These are phyloP conservation scores for Lactarius indigo DNA, from an alignment of 768 basidiomycete genomes.

Conservation along the genomic window DNA sequence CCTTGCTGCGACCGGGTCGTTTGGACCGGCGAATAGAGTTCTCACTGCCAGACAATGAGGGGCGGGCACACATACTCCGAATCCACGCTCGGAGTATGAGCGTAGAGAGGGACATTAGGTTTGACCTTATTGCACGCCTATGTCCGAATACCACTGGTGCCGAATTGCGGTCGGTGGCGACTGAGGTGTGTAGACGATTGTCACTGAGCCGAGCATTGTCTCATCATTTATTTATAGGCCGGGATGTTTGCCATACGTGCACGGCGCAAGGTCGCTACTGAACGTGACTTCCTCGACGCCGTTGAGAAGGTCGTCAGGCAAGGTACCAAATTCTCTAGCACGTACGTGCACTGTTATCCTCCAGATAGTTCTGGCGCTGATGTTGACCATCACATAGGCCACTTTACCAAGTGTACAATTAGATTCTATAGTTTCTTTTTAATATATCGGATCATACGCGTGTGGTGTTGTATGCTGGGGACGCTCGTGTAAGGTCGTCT, in stretches of 20 bases:
- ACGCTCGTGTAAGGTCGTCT: not conserved
- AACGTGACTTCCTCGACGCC: slow-evolving; percentile 95
- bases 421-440: slow-evolving; percentile 33
- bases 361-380: slow-evolving; percentile 13
- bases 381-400: slow-evolving; percentile 46
- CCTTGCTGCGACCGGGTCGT: slow-evolving; percentile 91
- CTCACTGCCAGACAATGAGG: slow-evolving; percentile 90
- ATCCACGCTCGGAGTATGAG: slow-evolving; percentile 99
- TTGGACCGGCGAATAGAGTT: slow-evolving; percentile 98
- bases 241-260: slow-evolving; percentile 99
- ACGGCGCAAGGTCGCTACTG: slow-evolving; percentile 92
- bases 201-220: not conserved
- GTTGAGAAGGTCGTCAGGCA: slow-evolving; percentile 99
- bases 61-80: slow-evolving; percentile 92
- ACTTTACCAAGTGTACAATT: slow-evolving; percentile 92
- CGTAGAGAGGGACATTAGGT: slow-evolving; percentile 94
- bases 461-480: not conserved
- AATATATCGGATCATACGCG: slow-evolving; percentile 10
- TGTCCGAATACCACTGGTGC: slow-evolving; percentile 99
- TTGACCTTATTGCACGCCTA: slow-evolving; percentile 92
- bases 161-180: slow-evolving; percentile 95
- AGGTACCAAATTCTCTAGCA: slow-evolving; percentile 97
- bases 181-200: slow-evolving; percentile 59
- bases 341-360: slow-evolving; percentile 54
- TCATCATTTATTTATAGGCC: slow-evolving; percentile 48